These are phyloP conservation scores for Vigna nakashimae DNA, from an alignment of 306 rosid species.

Conservation along the genomic window DNA sequence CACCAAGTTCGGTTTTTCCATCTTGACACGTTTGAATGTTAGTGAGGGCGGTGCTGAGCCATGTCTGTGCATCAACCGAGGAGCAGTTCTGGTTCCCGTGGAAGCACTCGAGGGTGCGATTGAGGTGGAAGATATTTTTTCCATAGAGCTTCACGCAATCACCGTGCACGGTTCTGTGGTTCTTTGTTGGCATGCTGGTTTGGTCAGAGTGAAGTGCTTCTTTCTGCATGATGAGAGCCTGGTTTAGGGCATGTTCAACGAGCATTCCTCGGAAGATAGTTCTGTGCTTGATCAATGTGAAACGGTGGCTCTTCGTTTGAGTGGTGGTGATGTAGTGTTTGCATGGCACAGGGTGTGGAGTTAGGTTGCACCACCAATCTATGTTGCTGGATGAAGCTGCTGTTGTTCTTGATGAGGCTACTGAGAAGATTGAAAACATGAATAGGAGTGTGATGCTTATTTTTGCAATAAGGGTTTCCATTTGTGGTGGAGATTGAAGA, in stretches of 20 bases:
- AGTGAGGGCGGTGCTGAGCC: conserved; percentile 90
- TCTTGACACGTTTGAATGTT: conserved; percentile 62
- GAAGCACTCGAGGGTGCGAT: conserved; percentile 60
- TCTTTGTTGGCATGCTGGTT: conserved; percentile 36
- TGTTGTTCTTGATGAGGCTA: conserved; percentile 49
- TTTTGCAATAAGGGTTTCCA: conserved; percentile 45
- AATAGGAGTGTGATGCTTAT: conserved; percentile 30
- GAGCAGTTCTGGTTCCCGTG: conserved; percentile 33
- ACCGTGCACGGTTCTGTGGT: conserved; percentile 50
- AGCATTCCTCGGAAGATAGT: conserved; percentile 52
- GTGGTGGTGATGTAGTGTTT: conserved; percentile 44
- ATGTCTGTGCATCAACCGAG: conserved; percentile 73
- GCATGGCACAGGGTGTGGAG: conserved; percentile 81
- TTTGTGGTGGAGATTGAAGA: neutral
- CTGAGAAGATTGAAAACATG: conserved; percentile 42
- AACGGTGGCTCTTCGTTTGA: conserved; percentile 21
- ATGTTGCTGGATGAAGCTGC: conserved; percentile 44
- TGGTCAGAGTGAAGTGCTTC: conserved; percentile 36
- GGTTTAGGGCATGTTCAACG: conserved; percentile 57
- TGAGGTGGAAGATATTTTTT: conserved; percentile 62
- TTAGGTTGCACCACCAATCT: conserved; percentile 75
- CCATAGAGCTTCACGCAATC: conserved; percentile 72
- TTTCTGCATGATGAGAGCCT: conserved; percentile 46
- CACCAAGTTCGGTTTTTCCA: conserved; percentile 61
- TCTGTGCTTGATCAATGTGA: conserved; percentile 46